Evolutionary conservation across 129 eudicot genomes (phyloP), one percentile per base, ranked within the genome.

Genomic region (Flaveria robusta): DNA sequence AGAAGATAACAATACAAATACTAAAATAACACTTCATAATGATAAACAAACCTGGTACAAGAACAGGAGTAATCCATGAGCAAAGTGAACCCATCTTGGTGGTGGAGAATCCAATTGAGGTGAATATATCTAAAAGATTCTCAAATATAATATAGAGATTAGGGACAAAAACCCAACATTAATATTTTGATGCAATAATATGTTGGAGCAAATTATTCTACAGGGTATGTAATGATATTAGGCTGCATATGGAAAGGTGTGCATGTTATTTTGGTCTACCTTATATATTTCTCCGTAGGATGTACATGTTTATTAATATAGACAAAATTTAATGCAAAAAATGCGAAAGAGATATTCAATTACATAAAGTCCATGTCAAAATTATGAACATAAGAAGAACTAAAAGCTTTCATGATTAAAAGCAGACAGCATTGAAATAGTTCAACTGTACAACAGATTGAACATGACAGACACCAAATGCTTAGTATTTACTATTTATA

Each of bases 21-120:
- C 59, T 4, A 9, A 51, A 73, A 50, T 22, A 22, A 63, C n/a
- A 52, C 34, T 54, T 51, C 20, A 54, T 18, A 27, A 74, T 27
- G 27, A 27, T 60, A 70, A 71, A 69, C 82, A 66, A 69, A 95
- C 99, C 92, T 95, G 99, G 84, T 95, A 95, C 75, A 95, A 79
- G 85, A 95, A 91, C 66, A 95, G 96, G 29, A 95, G 95, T 65
- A 95, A 70, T 50, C 99, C 99, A 43, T 95, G 99, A 16, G 93
- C 91, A 81, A 95, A 80, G 81, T 91, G 85, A 77, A 95, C 99
- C 99, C 99, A 95, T 89, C 97, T 89, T 64, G 99, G 99, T 18
- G 99, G 99, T 64, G 99, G 89, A 7, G 97, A 84, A 85, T 95
- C 99, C 82, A 95, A 75, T 37, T 78, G 96, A 78, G 97, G 97